Conservation (phyloP, 75 land plant species). For the Pinus tabuliformis region DNA sequence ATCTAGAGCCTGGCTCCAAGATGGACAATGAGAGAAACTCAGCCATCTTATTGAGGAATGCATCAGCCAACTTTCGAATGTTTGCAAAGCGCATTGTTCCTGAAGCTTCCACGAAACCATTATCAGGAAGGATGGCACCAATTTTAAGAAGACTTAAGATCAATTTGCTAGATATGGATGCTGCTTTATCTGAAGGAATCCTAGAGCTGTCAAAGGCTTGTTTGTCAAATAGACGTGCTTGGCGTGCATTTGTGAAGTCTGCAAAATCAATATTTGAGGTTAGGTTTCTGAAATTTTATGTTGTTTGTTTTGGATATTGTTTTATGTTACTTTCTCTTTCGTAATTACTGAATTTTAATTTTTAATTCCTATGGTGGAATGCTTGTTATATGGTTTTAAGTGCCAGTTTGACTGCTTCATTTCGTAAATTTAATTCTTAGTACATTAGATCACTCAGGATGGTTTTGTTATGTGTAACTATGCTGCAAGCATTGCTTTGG, state of each 20-base stretch:
- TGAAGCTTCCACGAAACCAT: slow-evolving; percentile 50
- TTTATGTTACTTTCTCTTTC: neutral
- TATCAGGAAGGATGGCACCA: slow-evolving; percentile 37
- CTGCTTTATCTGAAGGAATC: slow-evolving; percentile 75
- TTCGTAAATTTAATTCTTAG: neutral
- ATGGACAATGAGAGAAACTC: neutral
- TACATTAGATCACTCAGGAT: too few relatives aligned
- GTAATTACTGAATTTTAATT: neutral
- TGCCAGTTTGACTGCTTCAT: neutral
- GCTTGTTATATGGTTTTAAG: neutral
- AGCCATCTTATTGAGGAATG: neutral
- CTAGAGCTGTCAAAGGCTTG: slow-evolving; percentile 47
- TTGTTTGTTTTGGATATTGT: too few relatives aligned
- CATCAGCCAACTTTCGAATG: neutral
- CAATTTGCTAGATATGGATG: slow-evolving; percentile 93
- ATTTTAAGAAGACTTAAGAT: slow-evolving; percentile 60
- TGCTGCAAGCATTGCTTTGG: too few relatives aligned
- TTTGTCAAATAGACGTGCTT: slow-evolving; percentile 54
- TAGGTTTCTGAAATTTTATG: neutral
- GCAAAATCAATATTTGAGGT: slow-evolving; percentile 87
- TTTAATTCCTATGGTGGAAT: neutral
- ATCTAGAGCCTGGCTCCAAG: neutral
- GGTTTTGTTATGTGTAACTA: too few relatives aligned
- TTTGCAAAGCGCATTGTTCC: slow-evolving; percentile 22
- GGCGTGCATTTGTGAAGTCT: slow-evolving; percentile 90